phyloP scores from a whole-genome alignment of 352 stramenopile genomes.

The Phytophthora brassicae region DNA sequence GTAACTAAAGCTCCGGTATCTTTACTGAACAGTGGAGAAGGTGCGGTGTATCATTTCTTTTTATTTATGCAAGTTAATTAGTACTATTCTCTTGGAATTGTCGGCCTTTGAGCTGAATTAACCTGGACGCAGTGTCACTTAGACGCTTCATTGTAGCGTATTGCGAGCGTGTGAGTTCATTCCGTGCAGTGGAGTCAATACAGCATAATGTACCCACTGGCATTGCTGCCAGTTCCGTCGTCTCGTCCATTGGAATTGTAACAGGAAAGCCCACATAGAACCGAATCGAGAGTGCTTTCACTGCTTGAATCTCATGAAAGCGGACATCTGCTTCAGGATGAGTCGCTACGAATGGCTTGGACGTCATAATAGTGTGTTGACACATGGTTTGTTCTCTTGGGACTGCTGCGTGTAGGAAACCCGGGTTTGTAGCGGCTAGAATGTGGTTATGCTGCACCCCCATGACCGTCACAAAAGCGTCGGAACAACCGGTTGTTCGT shows the following conservation, averaged over 20 bases:
- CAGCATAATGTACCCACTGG: slow-evolving; percentile 45
- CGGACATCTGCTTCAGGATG: slow-evolving; percentile 42
- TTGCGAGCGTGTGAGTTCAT: slow-evolving; percentile 35
- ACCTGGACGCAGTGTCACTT: slow-evolving; percentile 25
- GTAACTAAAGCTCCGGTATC: no score
- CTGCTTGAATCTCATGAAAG: slow-evolving; percentile 28
- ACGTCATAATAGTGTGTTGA: slow-evolving; percentile 37
- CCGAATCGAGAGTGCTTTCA: slow-evolving; percentile 22
- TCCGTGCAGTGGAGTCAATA: slow-evolving; percentile 27
- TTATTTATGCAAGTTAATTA: no score
- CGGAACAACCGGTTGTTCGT: slow-evolving; percentile 21
- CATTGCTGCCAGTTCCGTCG: slow-evolving; percentile 16
- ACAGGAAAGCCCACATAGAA: slow-evolving; percentile 48
- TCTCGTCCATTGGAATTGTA: slow-evolving; percentile 10
- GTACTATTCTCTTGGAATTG: slow-evolving; percentile 22
- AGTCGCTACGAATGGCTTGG: slow-evolving; percentile 29
- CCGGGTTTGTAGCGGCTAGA: slow-evolving; percentile 26
- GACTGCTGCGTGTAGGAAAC: slow-evolving; percentile 23
- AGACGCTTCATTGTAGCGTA: slow-evolving; percentile 42
- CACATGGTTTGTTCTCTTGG: slow-evolving; percentile 41
- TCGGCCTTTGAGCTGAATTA: slow-evolving; percentile 35
- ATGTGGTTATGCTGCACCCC: slow-evolving; percentile 35
- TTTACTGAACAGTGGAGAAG: background rate
- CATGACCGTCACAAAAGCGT: slow-evolving; percentile 38
- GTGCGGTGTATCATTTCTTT: slow-evolving; percentile 1